Evolutionary conservation across 2,329 filamentous ascomycete species (phyloP), one percentile per base, ranked within the genome.

Genomic region (Didymella pomorum): DNA sequence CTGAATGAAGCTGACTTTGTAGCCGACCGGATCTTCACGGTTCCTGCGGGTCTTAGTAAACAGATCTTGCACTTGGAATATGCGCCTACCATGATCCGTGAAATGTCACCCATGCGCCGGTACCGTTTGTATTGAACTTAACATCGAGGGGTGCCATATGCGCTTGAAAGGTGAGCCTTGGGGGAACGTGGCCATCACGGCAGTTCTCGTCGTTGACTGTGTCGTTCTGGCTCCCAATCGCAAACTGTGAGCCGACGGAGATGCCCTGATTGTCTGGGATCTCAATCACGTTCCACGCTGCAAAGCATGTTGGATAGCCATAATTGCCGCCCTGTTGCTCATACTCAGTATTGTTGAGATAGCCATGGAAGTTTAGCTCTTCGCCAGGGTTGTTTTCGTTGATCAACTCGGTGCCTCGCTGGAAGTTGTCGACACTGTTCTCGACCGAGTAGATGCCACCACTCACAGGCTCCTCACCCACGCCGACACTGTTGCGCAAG

Each of bases 141-240:
- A 92, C 84, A 63, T 91, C 89, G 0, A 92, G 79, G 0, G 90
- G 90, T 0, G 90, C 89, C 71, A 83, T 88, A 70, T 93, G 90
- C 1, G 89, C 85, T 49, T 82, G 78, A 70, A 89, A 86, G 0
- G 85, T 85, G 26, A 92, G 77, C 1, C 85, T 72, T 5, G 82
- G 79, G 4, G 79, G 70, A n/a, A 79, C 64, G 1, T 70, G 68
- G 10, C 79, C 72, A 2, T 75, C 62, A 12, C 72, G 68, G 66
- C 82, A 84, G 25, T 76, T 77, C 0, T 71, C 75, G 57, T 84
- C 83, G 54, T 83, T 83, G 59, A 81, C 71, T 10, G 79, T 82
- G 21, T 64, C 66, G 60, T 81, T 80, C 56, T 78, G 77, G 10
- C 71, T 67, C 28, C 76, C 78, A 26, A 83, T 80, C 7, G 81